A percentile compares a stretch with the other conserved stretches of the same genome.
These are phyloP conservation scores for Exophiala phaeomuriformis DNA, from an alignment of 2,329 filamentous ascomycete species.

Conservation along the genomic window DNA sequence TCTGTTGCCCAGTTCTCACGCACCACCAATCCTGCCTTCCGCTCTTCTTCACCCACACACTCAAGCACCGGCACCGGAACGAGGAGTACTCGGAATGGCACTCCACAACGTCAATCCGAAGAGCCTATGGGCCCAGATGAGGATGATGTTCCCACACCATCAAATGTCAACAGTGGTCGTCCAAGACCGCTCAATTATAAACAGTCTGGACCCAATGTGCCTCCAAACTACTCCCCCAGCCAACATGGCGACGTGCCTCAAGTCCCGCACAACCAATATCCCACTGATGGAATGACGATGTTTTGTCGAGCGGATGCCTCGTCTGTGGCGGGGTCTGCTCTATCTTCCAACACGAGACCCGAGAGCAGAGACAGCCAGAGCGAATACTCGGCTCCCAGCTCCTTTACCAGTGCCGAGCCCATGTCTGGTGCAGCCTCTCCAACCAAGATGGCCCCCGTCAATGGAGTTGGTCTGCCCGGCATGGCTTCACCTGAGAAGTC, in stretches of 20 bases:
- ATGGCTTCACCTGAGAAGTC: slow-evolving; percentile 54
- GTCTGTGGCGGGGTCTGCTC: slow-evolving; percentile 60
- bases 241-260: slow-evolving; percentile 59
- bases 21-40: slow-evolving; percentile 90
- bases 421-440: slow-evolving; percentile 67
- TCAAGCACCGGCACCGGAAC: slow-evolving; percentile 76
- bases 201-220: slow-evolving; percentile 27
- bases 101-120: slow-evolving; percentile 18
- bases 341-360: slow-evolving; percentile 62
- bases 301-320: slow-evolving; percentile 69
- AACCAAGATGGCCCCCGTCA: slow-evolving; percentile 48
- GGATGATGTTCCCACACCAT: slow-evolving; percentile 19
- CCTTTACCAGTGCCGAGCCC: slow-evolving; percentile 77
- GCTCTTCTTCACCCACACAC: slow-evolving; percentile 91
- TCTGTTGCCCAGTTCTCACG: slow-evolving; percentile 93
- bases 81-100: slow-evolving; percentile 11
- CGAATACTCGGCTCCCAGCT: slow-evolving; percentile 83
- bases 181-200: slow-evolving; percentile 26
- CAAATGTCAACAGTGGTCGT: slow-evolving; percentile 24
- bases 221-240: slow-evolving; percentile 46
- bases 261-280: slow-evolving; percentile 88
- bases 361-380: slow-evolving; percentile 83
- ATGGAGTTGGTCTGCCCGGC: slow-evolving; percentile 37
- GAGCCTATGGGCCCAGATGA: slow-evolving; percentile 17
- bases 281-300: slow-evolving; percentile 94